Conservation (phyloP, 495 filamentous ascomycete species). For the Wilcoxina mikolae region DNA sequence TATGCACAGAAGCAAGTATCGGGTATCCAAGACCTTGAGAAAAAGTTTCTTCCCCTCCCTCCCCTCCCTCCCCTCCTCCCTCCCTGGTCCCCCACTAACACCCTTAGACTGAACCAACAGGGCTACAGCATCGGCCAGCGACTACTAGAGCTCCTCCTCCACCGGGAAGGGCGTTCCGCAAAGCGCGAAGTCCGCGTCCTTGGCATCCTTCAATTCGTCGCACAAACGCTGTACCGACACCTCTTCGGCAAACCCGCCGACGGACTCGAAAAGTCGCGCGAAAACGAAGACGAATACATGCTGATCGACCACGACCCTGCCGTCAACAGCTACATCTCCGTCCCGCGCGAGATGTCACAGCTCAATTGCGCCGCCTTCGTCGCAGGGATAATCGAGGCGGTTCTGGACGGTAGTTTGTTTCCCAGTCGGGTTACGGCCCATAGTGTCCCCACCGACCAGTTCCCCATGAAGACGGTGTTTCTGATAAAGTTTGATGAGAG, state of each 20-base stretch:
- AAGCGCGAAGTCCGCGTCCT: conserved; percentile 77
- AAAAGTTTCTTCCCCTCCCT: conserved; percentile 41
- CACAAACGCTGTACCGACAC: conserved; percentile 75
- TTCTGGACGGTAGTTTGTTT: conserved; percentile 84
- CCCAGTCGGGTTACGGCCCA: conserved; percentile 82
- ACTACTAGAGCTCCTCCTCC: conserved; percentile 86
- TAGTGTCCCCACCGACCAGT: conserved; percentile 68
- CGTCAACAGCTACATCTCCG: conserved; percentile 81
- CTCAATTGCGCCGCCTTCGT: conserved; percentile 94
- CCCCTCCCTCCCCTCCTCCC: conserved; percentile 3
- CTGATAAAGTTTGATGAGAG: conserved; percentile 75
- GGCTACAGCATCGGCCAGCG: conserved; percentile 90
- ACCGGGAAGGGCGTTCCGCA: conserved; percentile 52
- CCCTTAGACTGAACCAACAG: conserved; percentile 67
- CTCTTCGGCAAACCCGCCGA: conserved; percentile 84
- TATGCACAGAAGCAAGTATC: conserved; percentile 86
- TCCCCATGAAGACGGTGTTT: conserved; percentile 91
- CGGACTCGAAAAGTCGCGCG: conserved; percentile 74
- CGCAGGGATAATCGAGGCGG: conserved; percentile 87
- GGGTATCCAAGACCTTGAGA: conserved; percentile 84
- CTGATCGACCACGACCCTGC: conserved; percentile 93
- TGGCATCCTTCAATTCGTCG: conserved; percentile 84
- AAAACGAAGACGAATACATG: conserved; percentile 90
- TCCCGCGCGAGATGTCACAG: conserved; percentile 88
- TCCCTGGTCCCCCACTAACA: conserved; percentile 3